Evolutionary conservation across 768 basidiomycete species (phyloP).

Genomic region (Chalciporus pseudorubinellus): DNA sequence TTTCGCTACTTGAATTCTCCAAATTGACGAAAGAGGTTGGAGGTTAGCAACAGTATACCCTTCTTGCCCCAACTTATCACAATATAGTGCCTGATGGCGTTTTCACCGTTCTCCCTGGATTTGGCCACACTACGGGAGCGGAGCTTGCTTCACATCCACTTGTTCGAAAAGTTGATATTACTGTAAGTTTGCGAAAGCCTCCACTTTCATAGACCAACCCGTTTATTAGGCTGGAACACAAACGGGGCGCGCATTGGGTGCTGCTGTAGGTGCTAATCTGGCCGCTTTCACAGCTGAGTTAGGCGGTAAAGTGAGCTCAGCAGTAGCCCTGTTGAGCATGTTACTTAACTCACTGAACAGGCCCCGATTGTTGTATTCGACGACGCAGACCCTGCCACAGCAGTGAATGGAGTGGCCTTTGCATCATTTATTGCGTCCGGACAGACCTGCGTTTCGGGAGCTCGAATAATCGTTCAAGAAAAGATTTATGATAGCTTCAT

Average conservation of each 20-base stretch:
- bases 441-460: slow-evolving; percentile 91
- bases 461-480: slow-evolving; percentile 74
- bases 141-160: slow-evolving; percentile 62
- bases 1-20: slow-evolving; percentile 77
- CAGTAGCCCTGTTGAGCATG: background rate
- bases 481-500: slow-evolving; percentile 69
- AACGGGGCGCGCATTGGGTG: slow-evolving; percentile 73
- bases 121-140: slow-evolving; percentile 60
- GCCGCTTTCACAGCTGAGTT: slow-evolving; percentile 79
- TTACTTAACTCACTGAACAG: slow-evolving; percentile 35
- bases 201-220: background rate
- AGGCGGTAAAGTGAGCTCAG: slow-evolving; percentile 67
- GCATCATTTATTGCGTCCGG: slow-evolving; percentile 85
- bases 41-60: slow-evolving; percentile 38
- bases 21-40: slow-evolving; percentile 63
- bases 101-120: slow-evolving; percentile 72
- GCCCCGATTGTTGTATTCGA: slow-evolving; percentile 79
- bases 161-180: slow-evolving; percentile 81
- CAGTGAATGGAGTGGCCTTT: slow-evolving; percentile 82
- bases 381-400: slow-evolving; percentile 70
- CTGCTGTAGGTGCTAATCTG: slow-evolving; percentile 70
- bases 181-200: slow-evolving; percentile 43
- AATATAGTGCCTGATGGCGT: slow-evolving; percentile 71
- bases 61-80: background rate
- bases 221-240: slow-evolving; percentile 59